A percentile compares a stretch with the other conserved stretches of the same genome.
These are phyloP conservation scores for Eucalyptus grandis DNA, from an alignment of 345 rosid genomes.

Conservation along the genomic window DNA sequence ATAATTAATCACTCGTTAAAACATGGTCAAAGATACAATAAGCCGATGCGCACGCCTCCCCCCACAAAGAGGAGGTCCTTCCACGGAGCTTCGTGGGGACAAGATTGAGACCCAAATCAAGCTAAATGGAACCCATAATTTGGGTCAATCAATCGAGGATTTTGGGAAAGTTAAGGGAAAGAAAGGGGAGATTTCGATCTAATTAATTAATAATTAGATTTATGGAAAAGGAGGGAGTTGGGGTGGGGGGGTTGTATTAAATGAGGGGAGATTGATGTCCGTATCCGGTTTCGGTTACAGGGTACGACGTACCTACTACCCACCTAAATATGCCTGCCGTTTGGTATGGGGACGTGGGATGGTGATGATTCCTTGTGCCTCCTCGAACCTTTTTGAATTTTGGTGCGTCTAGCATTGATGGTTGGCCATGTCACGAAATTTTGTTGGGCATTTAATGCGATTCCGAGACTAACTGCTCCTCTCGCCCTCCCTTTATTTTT, in stretches of 20 bases:
- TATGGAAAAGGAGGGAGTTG: no score
- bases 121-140: not conserved
- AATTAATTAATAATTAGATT: not conserved
- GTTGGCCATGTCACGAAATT: not conserved
- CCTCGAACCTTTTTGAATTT: not conserved
- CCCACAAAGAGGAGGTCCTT: constrained; percentile 3
- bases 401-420: not conserved
- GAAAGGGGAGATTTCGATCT: not conserved
- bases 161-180: not conserved
- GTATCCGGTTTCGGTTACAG: constrained; percentile 26
- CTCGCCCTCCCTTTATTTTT: not conserved
- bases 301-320: constrained; percentile 43
- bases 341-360: not conserved
- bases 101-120: not conserved
- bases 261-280: constrained; percentile 6
- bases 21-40: not conserved
- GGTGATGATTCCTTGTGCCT: not conserved
- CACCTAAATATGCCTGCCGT: constrained; percentile 5
- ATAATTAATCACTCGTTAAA: not conserved
- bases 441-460: not conserved
- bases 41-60: constrained; percentile 19
- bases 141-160: not conserved
- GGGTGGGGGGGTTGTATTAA: constrained; percentile 1
- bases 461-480: not conserved
- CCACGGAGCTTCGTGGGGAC: constrained; percentile 32